A percentile compares a stretch with the other conserved stretches of the same genome.
phyloP scores from a whole-genome alignment of 2,329 filamentous ascomycete species.

The Metarhizium album region DNA sequence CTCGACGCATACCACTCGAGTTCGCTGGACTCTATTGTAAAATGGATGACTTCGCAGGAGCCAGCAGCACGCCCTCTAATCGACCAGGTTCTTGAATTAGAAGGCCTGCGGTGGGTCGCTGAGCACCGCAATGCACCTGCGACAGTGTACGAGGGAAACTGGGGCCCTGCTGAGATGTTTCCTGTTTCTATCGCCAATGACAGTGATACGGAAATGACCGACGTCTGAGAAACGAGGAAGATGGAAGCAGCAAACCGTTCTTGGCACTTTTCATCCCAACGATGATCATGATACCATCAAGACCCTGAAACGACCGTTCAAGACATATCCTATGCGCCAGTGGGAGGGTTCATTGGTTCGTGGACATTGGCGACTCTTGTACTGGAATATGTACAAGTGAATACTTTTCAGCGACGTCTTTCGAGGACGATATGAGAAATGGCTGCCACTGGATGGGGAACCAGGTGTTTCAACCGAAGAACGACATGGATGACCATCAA shows the following conservation, averaged over 20 bases:
- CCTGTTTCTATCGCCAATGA: slow-evolving; percentile 26
- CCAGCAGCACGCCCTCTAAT: slow-evolving; percentile 64
- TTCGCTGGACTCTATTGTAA: slow-evolving; percentile 74
- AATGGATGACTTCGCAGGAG: slow-evolving; percentile 76
- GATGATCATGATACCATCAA: neutral
- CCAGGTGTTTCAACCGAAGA: neutral
- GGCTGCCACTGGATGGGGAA: neutral
- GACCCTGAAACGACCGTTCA: slow-evolving; percentile 2
- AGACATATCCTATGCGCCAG: slow-evolving; percentile 3
- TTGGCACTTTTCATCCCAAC: neutral
- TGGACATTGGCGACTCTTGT: slow-evolving; percentile 12
- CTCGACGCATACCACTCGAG: slow-evolving; percentile 58
- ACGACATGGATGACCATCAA: neutral
- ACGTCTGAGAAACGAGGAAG: slow-evolving; percentile 32
- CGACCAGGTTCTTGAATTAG: slow-evolving; percentile 59
- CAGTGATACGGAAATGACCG: slow-evolving; percentile 48
- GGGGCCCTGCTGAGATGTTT: slow-evolving; percentile 62
- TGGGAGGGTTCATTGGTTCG: slow-evolving; percentile 10
- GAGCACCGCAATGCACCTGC: slow-evolving; percentile 71
- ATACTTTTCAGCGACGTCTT: slow-evolving; percentile 5
- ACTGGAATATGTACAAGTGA: slow-evolving; percentile 14
- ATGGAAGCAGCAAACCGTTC: neutral
- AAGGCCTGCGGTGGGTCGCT: slow-evolving; percentile 72
- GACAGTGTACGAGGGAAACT: slow-evolving; percentile 93
- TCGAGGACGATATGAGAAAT: neutral